Evolutionary conservation across 1,284 basidiomycete species (phyloP).

Genomic region (Malassezia vespertilionis): DNA sequence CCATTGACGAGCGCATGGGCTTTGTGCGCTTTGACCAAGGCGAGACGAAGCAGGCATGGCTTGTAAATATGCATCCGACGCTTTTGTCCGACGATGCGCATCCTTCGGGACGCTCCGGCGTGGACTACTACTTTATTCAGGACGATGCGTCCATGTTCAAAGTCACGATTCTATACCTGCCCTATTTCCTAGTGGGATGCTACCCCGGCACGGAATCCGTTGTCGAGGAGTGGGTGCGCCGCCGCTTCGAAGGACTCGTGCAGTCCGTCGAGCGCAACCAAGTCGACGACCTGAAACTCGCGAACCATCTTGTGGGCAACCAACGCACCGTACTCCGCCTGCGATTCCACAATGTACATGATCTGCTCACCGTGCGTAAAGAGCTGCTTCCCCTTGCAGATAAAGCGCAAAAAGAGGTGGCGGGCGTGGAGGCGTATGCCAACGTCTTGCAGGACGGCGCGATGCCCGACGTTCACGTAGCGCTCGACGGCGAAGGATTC

Average conservation of each 20-base stretch:
- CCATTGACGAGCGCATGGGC: conserved; percentile 85
- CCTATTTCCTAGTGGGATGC: conserved; percentile 86
- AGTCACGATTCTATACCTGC: conserved; percentile 79
- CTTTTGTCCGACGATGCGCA: conserved; percentile 60
- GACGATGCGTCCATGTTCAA: conserved; percentile 96
- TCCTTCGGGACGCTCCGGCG: conserved; percentile 54
- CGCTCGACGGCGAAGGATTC: conserved; percentile 27
- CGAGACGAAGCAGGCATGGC: conserved; percentile 56
- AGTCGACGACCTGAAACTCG: conserved; percentile 88
- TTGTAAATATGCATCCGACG: conserved; percentile 98
- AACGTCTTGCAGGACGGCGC: conserved; percentile 65
- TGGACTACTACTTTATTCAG: conserved; percentile 96
- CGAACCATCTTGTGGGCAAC: conserved; percentile 91
- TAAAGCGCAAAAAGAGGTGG: conserved; percentile 81
- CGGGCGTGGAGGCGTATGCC: conserved; percentile 92
- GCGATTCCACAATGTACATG: conserved; percentile 81
- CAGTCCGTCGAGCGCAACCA: conserved; percentile 61
- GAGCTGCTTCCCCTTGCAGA: conserved; percentile 81
- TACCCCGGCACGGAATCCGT: conserved; percentile 68
- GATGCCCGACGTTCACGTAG: conserved; percentile 20
- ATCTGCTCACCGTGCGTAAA: conserved; percentile 73
- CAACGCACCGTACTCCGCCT: conserved; percentile 77
- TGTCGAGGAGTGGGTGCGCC: conserved; percentile 91
- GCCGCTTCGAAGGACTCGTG: conserved; percentile 80
- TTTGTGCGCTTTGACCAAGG: conserved; percentile 53